phyloP scores from a whole-genome alignment of 306 rosid genomes.

The Lathyrus tuberosus region DNA sequence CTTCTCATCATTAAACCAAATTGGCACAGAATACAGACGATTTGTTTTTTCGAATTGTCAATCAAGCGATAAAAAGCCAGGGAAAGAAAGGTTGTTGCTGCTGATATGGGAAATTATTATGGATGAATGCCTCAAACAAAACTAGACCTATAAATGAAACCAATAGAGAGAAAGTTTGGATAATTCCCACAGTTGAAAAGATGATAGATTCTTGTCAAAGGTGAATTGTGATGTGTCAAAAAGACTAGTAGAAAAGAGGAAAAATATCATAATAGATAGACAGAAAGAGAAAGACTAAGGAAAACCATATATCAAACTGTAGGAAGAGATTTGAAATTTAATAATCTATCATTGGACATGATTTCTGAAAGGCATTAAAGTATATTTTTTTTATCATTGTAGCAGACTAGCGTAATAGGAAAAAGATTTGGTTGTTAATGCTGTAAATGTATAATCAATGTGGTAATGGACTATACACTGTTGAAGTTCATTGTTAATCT shows the following conservation, averaged over 20 bases:
- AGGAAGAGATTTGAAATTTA: background rate
- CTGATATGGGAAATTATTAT: background rate
- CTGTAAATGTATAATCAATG: constrained; percentile 2
- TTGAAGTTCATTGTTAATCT: constrained; percentile 15
- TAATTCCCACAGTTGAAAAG: background rate
- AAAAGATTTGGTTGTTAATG: background rate
- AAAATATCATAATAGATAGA: background rate
- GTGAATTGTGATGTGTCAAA: background rate
- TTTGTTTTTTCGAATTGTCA: background rate
- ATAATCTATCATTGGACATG: background rate
- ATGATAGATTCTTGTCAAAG: background rate
- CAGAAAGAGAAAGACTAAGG: background rate
- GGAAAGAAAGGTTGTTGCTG: background rate
- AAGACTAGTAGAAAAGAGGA: background rate
- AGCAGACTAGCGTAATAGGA: background rate
- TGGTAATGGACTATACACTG: constrained; percentile 2
- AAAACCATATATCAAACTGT: background rate
- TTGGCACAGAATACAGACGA: background rate
- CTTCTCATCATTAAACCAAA: background rate
- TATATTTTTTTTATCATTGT: background rate
- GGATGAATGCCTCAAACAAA: background rate
- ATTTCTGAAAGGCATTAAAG: background rate
- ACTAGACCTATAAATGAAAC: background rate
- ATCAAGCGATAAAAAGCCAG: background rate
- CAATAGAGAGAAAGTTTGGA: background rate